Evolutionary conservation across 768 basidiomycete species (phyloP).

Genomic region (Stropharia rugosoannulata): DNA sequence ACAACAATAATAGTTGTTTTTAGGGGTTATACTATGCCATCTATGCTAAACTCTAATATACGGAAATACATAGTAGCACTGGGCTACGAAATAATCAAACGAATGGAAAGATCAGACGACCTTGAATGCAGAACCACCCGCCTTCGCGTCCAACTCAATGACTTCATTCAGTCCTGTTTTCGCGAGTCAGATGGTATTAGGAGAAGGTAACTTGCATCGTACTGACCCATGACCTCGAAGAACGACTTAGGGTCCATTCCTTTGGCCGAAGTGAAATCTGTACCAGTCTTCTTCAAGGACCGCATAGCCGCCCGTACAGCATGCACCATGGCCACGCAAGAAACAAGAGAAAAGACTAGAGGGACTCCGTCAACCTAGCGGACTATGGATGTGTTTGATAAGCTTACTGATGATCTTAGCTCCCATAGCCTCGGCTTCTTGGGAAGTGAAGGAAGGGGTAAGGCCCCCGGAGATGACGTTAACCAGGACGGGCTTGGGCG

Average conservation of each 20-base stretch:
- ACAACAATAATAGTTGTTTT: neutral
- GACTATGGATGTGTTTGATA: neutral
- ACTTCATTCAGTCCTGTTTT: constrained; percentile 51
- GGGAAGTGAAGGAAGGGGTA: constrained; percentile 69
- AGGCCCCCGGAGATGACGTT: constrained; percentile 80
- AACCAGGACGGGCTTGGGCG: constrained; percentile 75
- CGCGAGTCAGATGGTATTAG: neutral
- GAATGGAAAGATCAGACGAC: constrained; percentile 36
- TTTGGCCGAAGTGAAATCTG: constrained; percentile 56
- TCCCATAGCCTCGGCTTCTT: constrained; percentile 67
- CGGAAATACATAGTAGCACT: neutral
- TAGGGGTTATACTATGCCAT: neutral
- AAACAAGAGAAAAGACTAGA: constrained; percentile 73
- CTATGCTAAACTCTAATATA: neutral
- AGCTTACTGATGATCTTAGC: constrained; percentile 76
- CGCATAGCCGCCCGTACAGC: constrained; percentile 79
- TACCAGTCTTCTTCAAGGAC: constrained; percentile 74
- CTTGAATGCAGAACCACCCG: constrained; percentile 61
- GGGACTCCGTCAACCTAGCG: neutral
- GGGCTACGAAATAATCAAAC: neutral
- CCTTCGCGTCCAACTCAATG: constrained; percentile 50
- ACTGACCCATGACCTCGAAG: constrained; percentile 73
- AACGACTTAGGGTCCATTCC: constrained; percentile 80
- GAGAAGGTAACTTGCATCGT: neutral
- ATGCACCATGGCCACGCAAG: constrained; percentile 75